Percentiles rank a stretch among this genome's conserved stretches.
Conservation (phyloP, 176 grass and related monocot species). For the Raddia distichophylla region DNA sequence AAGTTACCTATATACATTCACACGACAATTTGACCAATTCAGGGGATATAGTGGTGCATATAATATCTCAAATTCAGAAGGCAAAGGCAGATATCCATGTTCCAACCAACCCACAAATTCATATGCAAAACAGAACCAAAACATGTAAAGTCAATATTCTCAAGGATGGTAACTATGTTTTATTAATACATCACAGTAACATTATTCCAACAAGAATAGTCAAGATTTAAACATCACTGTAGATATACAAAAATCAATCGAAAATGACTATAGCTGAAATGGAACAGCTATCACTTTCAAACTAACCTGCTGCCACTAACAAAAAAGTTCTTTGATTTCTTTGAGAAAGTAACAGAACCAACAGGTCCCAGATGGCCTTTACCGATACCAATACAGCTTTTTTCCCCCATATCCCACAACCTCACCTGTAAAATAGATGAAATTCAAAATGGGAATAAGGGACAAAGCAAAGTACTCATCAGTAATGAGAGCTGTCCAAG, state of each 20-base stretch:
- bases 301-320: conserved; percentile 92
- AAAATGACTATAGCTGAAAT: conserved; percentile 1
- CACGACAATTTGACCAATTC: neutral
- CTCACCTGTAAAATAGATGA: conserved; percentile 58
- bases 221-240: neutral
- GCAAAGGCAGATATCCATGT: conserved; percentile 3
- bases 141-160: neutral
- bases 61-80: conserved; percentile 11
- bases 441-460: conserved; percentile 4
- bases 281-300: conserved; percentile 14
- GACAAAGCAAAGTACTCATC: conserved; percentile 2
- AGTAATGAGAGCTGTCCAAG: neutral
- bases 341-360: conserved; percentile 89
- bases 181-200: neutral
- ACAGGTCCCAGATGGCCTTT: conserved; percentile 87
- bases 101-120: neutral
- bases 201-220: neutral
- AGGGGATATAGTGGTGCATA: conserved; percentile 12
- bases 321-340: conserved; percentile 83
- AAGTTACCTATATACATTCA: neutral
- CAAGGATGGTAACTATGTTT: neutral
- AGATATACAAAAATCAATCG: neutral
- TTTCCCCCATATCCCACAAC: conserved; percentile 84
- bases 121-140: conserved; percentile 11
- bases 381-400: conserved; percentile 78